These are phyloP conservation scores for Sporothrix globosa DNA, from an alignment of 2,329 filamentous ascomycete species.

Conservation along the genomic window DNA sequence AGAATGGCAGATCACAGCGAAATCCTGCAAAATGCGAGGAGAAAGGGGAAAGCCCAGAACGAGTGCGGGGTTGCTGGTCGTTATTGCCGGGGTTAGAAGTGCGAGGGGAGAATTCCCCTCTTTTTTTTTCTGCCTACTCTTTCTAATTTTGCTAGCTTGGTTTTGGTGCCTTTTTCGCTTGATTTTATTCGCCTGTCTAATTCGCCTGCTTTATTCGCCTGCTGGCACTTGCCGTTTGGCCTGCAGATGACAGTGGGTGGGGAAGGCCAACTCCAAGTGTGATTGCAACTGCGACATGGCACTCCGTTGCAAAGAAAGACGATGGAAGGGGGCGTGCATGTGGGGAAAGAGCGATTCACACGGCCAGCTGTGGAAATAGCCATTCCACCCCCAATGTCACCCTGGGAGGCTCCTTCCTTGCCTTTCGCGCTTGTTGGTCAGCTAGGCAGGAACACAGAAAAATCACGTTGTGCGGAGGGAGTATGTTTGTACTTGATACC, in stretches of 20 bases:
- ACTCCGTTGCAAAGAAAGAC: slow-evolving; percentile 3
- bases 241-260: slow-evolving; percentile 13
- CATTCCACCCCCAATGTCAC: background rate
- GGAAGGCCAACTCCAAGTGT: slow-evolving; percentile 4
- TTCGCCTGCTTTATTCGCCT: background rate
- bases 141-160: background rate
- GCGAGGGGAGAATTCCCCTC: slow-evolving; percentile 19
- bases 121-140: background rate
- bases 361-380: slow-evolving; percentile 6
- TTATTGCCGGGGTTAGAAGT: slow-evolving; percentile 27
- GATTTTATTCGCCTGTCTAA: background rate
- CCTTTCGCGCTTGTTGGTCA: slow-evolving; percentile 19
- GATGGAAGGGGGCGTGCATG: background rate
- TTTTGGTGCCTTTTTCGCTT: background rate
- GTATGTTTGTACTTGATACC: background rate
- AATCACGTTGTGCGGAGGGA: background rate
- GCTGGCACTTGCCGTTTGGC: slow-evolving; percentile 8
- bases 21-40: background rate
- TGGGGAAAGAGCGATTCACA: background rate
- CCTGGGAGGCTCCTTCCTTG: slow-evolving; percentile 22
- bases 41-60: slow-evolving; percentile 2
- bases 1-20: background rate
- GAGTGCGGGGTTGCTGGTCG: slow-evolving; percentile 25
- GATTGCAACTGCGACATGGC: slow-evolving; percentile 4
- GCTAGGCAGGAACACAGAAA: background rate